Conservation (phyloP, 2,329 filamentous ascomycete genomes). For the Westerdykella aurantiaca region DNA sequence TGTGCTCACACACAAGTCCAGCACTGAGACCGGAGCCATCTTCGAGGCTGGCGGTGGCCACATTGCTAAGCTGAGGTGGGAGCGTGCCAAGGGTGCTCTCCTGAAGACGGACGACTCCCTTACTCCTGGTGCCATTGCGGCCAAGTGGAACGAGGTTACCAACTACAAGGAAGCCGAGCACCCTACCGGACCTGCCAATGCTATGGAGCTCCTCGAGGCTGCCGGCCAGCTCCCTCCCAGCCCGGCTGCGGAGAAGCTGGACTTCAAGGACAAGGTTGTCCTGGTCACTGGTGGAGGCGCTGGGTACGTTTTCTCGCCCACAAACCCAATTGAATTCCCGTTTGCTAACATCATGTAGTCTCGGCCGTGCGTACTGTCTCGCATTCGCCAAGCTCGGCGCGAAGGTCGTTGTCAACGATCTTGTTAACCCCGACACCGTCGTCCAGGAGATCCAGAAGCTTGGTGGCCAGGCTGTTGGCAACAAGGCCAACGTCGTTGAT, state of each 20-base stretch:
- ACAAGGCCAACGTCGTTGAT: conserved; percentile 90
- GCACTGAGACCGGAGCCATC: conserved; percentile 82
- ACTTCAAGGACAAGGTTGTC: conserved; percentile 37
- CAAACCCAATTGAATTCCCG: neutral
- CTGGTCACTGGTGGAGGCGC: conserved; percentile 35
- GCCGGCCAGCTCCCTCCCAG: conserved; percentile 26
- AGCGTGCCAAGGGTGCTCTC: conserved; percentile 81
- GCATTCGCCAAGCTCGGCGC: conserved; percentile 81
- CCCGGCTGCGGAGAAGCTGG: conserved; percentile 27
- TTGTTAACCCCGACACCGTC: conserved; percentile 84
- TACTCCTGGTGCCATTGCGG: conserved; percentile 79
- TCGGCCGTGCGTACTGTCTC: conserved; percentile 84
- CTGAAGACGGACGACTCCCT: conserved; percentile 84
- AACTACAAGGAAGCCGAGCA: conserved; percentile 83
- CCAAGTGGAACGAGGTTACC: conserved; percentile 81
- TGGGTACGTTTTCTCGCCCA: conserved; percentile 27
- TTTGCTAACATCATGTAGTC: conserved; percentile 45
- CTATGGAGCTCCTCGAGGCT: conserved; percentile 60
- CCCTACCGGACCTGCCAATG: conserved; percentile 80
- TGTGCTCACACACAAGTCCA: conserved; percentile 77
- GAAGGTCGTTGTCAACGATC: conserved; percentile 87
- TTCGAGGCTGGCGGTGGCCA: conserved; percentile 93
- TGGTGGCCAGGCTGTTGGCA: conserved; percentile 84
- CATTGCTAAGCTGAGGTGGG: conserved; percentile 89
- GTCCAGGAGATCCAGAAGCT: conserved; percentile 87